Percentiles rank a stretch among this genome's conserved stretches.
phyloP scores from a whole-genome alignment of 441 rosid genomes.

The Theobroma grandiflorum region DNA sequence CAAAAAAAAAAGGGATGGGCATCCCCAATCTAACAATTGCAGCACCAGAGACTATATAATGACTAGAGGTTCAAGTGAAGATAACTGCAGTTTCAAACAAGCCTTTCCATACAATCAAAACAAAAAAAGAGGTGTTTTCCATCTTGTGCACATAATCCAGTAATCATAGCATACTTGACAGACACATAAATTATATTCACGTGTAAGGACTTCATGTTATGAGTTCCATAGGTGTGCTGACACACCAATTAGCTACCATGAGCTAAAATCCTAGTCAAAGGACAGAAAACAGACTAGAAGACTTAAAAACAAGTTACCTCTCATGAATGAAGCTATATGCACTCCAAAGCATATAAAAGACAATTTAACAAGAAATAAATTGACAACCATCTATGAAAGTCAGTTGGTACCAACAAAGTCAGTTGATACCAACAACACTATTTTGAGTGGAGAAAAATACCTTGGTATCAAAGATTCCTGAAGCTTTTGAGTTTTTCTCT shows the following conservation, averaged over 20 bases:
- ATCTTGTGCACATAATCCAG: neutral
- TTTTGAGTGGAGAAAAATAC: constrained; percentile 38
- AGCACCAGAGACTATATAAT: neutral
- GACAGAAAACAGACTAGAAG: constrained; percentile 22
- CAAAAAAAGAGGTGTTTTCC: neutral
- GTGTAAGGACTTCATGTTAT: neutral
- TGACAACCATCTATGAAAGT: neutral
- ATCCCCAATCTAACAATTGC: neutral
- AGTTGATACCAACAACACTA: constrained; percentile 20
- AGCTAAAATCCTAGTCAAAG: constrained; percentile 9
- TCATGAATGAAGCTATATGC: constrained; percentile 3
- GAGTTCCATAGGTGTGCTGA: constrained; percentile 2
- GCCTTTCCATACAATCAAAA: constrained; percentile 1
- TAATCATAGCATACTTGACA: neutral
- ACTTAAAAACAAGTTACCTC: constrained; percentile 6
- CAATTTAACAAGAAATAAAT: neutral
- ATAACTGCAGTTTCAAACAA: neutral
- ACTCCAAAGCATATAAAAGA: constrained; percentile 15
- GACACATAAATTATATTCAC: neutral
- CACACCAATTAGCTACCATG: neutral
- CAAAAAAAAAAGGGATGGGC: neutral
- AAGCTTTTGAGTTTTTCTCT: constrained; percentile 45
- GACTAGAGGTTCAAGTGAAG: neutral
- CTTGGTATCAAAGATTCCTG: constrained; percentile 62
- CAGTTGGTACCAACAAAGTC: constrained; percentile 23